These are phyloP conservation scores for Hamamelis virginiana DNA, from an alignment of 164 flowering plant species.

Conservation along the genomic window DNA sequence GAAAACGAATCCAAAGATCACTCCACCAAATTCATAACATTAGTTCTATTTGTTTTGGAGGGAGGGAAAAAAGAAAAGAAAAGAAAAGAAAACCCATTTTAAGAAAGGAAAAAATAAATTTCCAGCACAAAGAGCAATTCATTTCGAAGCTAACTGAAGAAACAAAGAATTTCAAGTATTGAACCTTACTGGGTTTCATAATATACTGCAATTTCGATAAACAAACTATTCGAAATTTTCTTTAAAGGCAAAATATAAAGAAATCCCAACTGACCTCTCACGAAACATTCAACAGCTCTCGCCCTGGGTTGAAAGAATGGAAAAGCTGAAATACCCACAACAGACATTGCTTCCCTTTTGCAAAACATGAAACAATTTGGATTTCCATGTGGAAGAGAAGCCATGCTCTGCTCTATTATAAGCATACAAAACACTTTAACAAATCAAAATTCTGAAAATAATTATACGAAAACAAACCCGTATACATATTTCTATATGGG, in stretches of 20 bases:
- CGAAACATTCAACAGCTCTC: neutral
- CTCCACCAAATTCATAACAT: no score
- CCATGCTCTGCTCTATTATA: constrained; percentile 15
- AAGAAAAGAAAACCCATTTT: no score
- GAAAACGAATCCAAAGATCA: no score
- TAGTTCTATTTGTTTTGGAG: no score
- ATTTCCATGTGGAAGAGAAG: constrained; percentile 10
- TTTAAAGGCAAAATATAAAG: neutral
- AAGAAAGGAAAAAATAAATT: neutral
- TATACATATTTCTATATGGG: no score
- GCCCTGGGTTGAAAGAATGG: constrained; percentile 8
- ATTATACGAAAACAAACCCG: no score
- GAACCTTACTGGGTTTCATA: no score
- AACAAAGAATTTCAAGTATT: no score
- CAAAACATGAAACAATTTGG: constrained; percentile 8
- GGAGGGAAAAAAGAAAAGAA: no score
- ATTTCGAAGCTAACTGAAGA: neutral
- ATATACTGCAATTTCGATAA: neutral
- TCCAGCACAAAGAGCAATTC: neutral
- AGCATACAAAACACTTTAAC: neutral
- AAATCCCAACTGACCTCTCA: constrained; percentile 17
- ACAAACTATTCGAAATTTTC: neutral
- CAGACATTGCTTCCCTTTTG: neutral
- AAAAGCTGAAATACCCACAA: constrained; percentile 20
- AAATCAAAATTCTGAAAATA: no score